A percentile compares a stretch with the other conserved stretches of the same genome.
These are phyloP conservation scores for Corniculantispora saksenae DNA, from an alignment of 2,329 filamentous ascomycete species.

Conservation along the genomic window DNA sequence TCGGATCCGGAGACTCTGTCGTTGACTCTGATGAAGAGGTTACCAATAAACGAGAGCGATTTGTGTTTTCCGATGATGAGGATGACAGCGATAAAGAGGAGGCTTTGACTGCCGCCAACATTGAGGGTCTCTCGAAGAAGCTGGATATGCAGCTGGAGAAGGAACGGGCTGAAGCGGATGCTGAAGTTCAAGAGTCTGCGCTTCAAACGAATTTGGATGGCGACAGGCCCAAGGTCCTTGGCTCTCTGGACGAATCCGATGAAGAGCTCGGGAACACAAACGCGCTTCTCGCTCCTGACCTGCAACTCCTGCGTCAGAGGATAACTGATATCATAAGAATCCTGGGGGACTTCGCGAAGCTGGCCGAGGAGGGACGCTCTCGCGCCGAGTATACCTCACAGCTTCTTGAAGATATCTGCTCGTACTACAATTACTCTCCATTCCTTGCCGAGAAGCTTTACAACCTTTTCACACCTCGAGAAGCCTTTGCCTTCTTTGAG, in stretches of 20 bases:
- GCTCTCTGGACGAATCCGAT: slow-evolving; percentile 63
- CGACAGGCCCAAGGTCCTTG: slow-evolving; percentile 68
- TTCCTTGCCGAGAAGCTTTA: slow-evolving; percentile 96
- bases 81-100: slow-evolving; percentile 87
- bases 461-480: slow-evolving; percentile 85
- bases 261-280: slow-evolving; percentile 59
- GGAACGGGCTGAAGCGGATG: slow-evolving; percentile 80
- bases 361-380: slow-evolving; percentile 77
- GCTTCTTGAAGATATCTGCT: slow-evolving; percentile 87
- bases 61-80: slow-evolving; percentile 95
- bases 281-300: slow-evolving; percentile 75
- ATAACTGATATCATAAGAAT: slow-evolving; percentile 94
- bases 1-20: slow-evolving; percentile 59
- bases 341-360: slow-evolving; percentile 81
- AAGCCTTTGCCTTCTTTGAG: slow-evolving; percentile 98
- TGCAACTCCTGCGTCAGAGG: slow-evolving; percentile 82
- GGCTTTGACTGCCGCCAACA: slow-evolving; percentile 91
- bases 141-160: slow-evolving; percentile 75
- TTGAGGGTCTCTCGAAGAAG: slow-evolving; percentile 84
- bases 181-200: slow-evolving; percentile 80
- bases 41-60: slow-evolving; percentile 51
- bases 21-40: slow-evolving; percentile 71
- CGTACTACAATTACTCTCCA: slow-evolving; percentile 94
- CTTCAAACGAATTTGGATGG: slow-evolving; percentile 92
- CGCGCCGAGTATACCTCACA: slow-evolving; percentile 86